Base-by-base conservation (phyloP, 495 filamentous ascomycete species). In the Tuber microsphaerosporum region DNA sequence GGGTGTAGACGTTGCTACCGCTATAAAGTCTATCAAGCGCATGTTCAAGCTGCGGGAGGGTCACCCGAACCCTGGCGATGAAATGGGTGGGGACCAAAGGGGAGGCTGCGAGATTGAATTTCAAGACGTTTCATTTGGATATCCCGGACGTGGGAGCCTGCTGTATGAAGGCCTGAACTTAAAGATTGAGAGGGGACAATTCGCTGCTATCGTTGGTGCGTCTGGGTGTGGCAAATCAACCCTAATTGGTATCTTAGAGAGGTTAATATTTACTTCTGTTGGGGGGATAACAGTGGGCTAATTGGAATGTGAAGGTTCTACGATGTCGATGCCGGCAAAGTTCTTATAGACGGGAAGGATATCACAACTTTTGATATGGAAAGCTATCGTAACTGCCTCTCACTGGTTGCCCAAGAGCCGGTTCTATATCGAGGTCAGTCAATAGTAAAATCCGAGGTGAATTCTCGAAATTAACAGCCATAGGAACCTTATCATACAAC, bases 191-290 rank as follows among this genome's bases (percentile, higher is more conserved):
- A 87, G 88, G 65, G 91, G 91, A 1, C 87, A 90, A 75, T 91
- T 88, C 75, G 88, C 87, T 4, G 92, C 90, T 0, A 85, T 94
- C 22, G 91, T 93, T 10, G 92, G 92, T 3, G 84, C 90, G 0
- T 89, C 87, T 0, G 92, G 92, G 31, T 91, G 89, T 43, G 92
- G 92, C 19, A 94, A 94, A 79, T 90, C 88, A 1, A 92, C 89
- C 22, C 85, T 91, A 37, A 86, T 92, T 26, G 87, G 87, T 5
- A 84, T 93, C 0, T 83, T 93, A 1, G 89, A 91, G 83, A 72
- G 83, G 26, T 79, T 14, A 81, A 85, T 9, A 37, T 20, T 22
- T 31, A 7, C 61, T 16, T 3, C 22, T 26, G 41, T 78, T 12
- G 68, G 72, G 16, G 79, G 75, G 19, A 76, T 80, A 8, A 8